phyloP scores from a whole-genome alignment of 345 rosid genomes.

The Clausena lansium region DNA sequence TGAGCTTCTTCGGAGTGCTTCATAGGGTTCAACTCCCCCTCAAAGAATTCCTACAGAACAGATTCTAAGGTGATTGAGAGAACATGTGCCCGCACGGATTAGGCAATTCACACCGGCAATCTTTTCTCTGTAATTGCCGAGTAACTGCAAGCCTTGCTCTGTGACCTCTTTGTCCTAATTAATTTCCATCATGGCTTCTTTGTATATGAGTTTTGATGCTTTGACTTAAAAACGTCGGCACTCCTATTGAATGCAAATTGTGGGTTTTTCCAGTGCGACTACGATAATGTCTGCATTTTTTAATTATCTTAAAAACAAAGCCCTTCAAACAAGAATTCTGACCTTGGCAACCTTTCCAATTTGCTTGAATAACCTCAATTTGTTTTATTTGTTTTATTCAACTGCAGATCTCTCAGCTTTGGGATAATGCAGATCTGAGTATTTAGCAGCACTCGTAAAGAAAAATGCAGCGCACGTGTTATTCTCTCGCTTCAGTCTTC shows the following conservation, averaged over 20 bases:
- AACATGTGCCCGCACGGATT: slow-evolving; percentile 77
- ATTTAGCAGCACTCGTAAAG: too few species aligned
- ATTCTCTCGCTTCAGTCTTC: too few species aligned
- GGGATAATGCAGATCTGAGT: too few species aligned
- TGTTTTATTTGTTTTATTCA: too few species aligned
- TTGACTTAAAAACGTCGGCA: slow-evolving; percentile 23
- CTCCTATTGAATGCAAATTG: slow-evolving; percentile 23
- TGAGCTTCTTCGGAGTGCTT: slow-evolving; percentile 79
- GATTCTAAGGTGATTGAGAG: slow-evolving; percentile 78
- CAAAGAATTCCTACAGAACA: slow-evolving; percentile 78
- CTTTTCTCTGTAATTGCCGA: slow-evolving; percentile 16
- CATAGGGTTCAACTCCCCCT: slow-evolving; percentile 92
- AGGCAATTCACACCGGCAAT: slow-evolving; percentile 20
- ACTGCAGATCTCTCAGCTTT: too few species aligned
- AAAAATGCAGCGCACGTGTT: too few species aligned
- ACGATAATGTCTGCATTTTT: slow-evolving; percentile 9
- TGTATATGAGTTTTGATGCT: slow-evolving; percentile 53
- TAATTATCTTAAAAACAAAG: slow-evolving; percentile 11
- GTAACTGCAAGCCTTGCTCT: slow-evolving; percentile 28
- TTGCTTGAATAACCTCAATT: background rate
- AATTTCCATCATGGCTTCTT: slow-evolving; percentile 19
- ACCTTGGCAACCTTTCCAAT: background rate
- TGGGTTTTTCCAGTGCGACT: slow-evolving; percentile 20
- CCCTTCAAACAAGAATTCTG: background rate
- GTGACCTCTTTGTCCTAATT: slow-evolving; percentile 15